These are phyloP conservation scores for Aspergillus tanneri DNA, from an alignment of 2,329 filamentous ascomycete genomes.

Conservation along the genomic window DNA sequence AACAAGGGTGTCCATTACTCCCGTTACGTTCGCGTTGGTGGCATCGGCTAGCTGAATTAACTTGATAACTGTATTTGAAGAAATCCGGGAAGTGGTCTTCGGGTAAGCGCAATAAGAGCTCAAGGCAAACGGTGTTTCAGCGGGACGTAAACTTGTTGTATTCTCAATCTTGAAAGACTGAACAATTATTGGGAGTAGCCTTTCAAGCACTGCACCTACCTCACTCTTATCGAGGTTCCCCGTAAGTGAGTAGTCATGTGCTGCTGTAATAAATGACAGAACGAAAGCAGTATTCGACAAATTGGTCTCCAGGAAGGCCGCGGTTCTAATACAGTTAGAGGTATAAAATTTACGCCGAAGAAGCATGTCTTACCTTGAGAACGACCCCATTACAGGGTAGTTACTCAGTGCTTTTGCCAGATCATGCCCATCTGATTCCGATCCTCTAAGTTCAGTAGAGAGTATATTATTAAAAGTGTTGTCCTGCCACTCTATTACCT, in stretches of 20 bases:
- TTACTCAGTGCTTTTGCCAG: constrained; percentile 1
- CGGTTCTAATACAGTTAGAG: not conserved
- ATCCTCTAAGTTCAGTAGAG: not conserved
- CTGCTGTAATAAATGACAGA: constrained; percentile 1
- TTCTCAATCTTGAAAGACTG: not conserved
- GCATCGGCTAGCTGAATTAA: not conserved
- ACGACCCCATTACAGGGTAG: not conserved
- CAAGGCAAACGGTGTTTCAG: not conserved
- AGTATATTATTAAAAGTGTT: not conserved
- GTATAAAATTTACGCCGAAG: not conserved
- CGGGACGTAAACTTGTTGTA: not conserved
- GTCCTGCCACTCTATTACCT: not conserved
- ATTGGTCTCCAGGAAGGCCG: not conserved
- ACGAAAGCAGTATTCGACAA: not conserved
- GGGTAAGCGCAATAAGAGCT: not conserved
- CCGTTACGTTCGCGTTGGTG: not conserved
- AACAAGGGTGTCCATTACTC: not conserved
- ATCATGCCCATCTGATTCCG: not conserved
- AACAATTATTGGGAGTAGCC: not conserved
- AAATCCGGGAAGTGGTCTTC: not conserved
- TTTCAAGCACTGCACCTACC: not conserved
- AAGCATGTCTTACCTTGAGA: not conserved
- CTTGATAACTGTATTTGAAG: not conserved
- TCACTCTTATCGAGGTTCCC: not conserved
- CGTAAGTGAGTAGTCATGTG: not conserved